phyloP scores from a whole-genome alignment of 1,284 basidiomycete genomes.

The Macrocystidia cucumis region DNA sequence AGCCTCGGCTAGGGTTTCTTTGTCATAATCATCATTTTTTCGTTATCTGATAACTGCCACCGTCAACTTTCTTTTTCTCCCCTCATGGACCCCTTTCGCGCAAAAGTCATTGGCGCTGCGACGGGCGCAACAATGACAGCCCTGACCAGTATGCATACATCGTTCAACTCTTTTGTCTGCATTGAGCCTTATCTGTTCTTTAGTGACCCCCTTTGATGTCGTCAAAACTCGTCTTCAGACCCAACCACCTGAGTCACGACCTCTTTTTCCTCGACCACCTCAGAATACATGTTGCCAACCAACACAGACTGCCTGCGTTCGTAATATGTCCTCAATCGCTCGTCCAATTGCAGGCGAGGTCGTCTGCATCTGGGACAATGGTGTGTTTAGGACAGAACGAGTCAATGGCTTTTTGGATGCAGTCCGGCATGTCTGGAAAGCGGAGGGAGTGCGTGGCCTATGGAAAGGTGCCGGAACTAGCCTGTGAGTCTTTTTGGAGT shows the following conservation, averaged over 20 bases:
- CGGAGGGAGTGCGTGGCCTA: constrained; percentile 71
- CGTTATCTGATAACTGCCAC: constrained; percentile 1
- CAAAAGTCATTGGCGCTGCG: constrained; percentile 78
- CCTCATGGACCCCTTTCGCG: constrained; percentile 63
- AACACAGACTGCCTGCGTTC: constrained; percentile 49
- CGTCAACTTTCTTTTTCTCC: constrained; percentile 1
- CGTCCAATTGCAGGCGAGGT: constrained; percentile 46
- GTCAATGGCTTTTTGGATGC: constrained; percentile 81
- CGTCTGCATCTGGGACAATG: constrained; percentile 72
- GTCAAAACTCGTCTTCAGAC: constrained; percentile 91
- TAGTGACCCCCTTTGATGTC: constrained; percentile 95
- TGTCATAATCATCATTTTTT: background rate
- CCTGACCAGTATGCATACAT: constrained; percentile 59
- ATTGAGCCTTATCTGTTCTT: constrained; percentile 7
- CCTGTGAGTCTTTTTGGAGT: constrained; percentile 46
- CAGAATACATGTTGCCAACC: constrained; percentile 65
- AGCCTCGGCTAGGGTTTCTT: too few relatives aligned
- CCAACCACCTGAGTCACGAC: constrained; percentile 46
- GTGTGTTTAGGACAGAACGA: constrained; percentile 60
- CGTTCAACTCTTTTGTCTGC: background rate
- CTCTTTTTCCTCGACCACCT: constrained; percentile 41
- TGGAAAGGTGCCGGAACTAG: constrained; percentile 91
- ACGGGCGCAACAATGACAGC: constrained; percentile 79
- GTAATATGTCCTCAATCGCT: constrained; percentile 68
- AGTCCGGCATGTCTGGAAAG: constrained; percentile 66